Base-by-base conservation (phyloP, 2,329 filamentous ascomycete genomes). In the Fusarium irregulare region DNA sequence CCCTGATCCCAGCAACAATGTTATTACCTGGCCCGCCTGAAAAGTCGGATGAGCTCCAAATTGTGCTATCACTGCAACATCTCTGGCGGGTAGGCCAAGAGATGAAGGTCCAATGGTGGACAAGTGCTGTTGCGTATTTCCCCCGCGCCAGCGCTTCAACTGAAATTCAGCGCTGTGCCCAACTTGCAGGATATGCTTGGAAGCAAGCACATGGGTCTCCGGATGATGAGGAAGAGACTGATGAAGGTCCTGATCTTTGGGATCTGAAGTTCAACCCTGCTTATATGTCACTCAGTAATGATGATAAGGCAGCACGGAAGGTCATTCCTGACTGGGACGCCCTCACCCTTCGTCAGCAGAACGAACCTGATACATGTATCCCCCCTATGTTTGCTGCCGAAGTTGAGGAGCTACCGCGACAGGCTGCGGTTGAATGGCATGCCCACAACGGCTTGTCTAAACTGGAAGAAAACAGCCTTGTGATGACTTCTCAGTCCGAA, bases 1-100 rank as follows among this genome's bases (percentile, higher is more conserved):
- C 95, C 3, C 86, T 99, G 6, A 81, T 95, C 7, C 94, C 96
- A 0, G 87, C 90, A 6, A 91, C 87, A 6, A 98, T 98, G 95
- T 75, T 80, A 4, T 78, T 93, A 3, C 85, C 87, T 2, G 58
- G 72, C 7, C 61, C 76, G 1, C 76, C 75, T 20, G 74, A 82
- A 6, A 76, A 68, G 6, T 80, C 80, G 8, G 87, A 89, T 68
- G 77, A 79, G 32, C 78, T 88, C 30, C 90, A 94, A 76, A 84
- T 91, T 8, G 83, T 88, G 1, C 84, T 99, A 7, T 88, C 94
- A 2, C 83, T 98, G 14, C 96, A 99, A 79, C 95, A 98, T 79
- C 87, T 98, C 25, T 94, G 91, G 89, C 89, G 95, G 41, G 91
- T 99, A 55, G 94, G 90, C 1, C 79, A 84, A 45, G 90, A 91